phyloP scores from a whole-genome alignment of 1,139 yeast species.

The Kluyveromyces marxianus region DNA sequence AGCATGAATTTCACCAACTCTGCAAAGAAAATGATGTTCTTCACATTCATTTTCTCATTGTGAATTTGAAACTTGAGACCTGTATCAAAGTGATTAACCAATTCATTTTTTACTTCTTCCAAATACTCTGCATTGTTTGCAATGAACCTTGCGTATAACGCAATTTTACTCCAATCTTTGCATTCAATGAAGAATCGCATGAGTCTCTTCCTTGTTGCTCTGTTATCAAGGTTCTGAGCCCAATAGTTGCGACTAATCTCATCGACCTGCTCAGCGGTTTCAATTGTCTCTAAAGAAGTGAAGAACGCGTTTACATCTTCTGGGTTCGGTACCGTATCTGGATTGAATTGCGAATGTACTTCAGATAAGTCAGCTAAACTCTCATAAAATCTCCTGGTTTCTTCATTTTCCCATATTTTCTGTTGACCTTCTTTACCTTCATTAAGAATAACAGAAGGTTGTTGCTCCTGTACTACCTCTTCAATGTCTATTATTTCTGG shows the following conservation, averaged over 20 bases:
- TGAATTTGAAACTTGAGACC: constrained; percentile 56
- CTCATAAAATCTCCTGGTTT: constrained; percentile 55
- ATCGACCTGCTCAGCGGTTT: constrained; percentile 48
- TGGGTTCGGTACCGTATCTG: constrained; percentile 31
- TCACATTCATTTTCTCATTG: constrained; percentile 46
- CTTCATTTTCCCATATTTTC: constrained; percentile 61
- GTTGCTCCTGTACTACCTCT: constrained; percentile 16
- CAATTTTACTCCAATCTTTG: constrained; percentile 39
- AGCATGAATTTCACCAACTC: constrained; percentile 74
- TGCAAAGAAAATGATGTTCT: constrained; percentile 54
- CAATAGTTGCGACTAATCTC: constrained; percentile 51
- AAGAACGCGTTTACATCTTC: constrained; percentile 42
- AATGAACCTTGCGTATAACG: constrained; percentile 55
- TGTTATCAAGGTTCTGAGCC: constrained; percentile 48
- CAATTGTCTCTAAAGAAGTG: constrained; percentile 38
- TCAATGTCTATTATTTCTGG: constrained; percentile 26
- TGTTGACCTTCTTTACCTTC: constrained; percentile 13
- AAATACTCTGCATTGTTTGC: constrained; percentile 48
- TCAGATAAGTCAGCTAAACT: constrained; percentile 32
- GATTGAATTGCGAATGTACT: constrained; percentile 4
- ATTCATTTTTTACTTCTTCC: constrained; percentile 47
- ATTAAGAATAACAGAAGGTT: constrained; percentile 18
- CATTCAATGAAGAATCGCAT: constrained; percentile 45
- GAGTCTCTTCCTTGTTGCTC: constrained; percentile 63
- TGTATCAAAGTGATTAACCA: constrained; percentile 49